Evolutionary conservation across 495 filamentous ascomycete species (phyloP).

Genomic region (Tuber aestivum): DNA sequence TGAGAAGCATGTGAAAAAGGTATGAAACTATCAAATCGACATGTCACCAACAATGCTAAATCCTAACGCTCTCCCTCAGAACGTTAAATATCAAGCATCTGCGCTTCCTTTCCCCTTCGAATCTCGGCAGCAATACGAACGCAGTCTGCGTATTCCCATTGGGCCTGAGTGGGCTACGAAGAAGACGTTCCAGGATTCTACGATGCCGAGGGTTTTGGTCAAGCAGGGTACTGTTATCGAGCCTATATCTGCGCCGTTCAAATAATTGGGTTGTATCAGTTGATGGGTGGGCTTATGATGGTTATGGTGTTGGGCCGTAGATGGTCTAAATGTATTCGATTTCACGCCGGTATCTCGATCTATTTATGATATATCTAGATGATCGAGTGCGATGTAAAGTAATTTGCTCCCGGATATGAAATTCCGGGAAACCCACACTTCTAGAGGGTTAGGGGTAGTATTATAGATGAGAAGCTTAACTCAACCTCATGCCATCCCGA

Average conservation of each 20-base stretch:
- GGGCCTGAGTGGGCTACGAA: constrained; percentile 95
- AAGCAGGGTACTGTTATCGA: constrained; percentile 81
- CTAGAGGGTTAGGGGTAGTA: background rate
- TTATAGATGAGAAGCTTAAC: background rate
- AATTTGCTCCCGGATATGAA: background rate
- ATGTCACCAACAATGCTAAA: constrained; percentile 39
- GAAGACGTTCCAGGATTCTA: constrained; percentile 78
- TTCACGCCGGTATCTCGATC: background rate
- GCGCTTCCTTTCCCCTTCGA: constrained; percentile 82
- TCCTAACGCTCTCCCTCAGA: constrained; percentile 53
- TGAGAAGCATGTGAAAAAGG: constrained; percentile 87
- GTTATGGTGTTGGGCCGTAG: background rate
- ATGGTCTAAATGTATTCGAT: background rate
- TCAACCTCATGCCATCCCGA: background rate
- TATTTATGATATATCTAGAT: background rate
- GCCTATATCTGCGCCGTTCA: constrained; percentile 58
- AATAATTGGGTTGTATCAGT: constrained; percentile 15
- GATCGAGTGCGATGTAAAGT: background rate
- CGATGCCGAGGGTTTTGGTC: constrained; percentile 84
- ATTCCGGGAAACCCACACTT: background rate
- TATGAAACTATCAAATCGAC: constrained; percentile 44
- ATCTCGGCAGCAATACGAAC: constrained; percentile 80
- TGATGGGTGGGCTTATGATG: background rate
- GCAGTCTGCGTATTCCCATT: constrained; percentile 75
- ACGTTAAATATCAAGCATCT: constrained; percentile 76